Evolutionary conservation across 2,329 filamentous ascomycete species (phyloP).

Genomic region (Ceratocystiopsis sp.): DNA sequence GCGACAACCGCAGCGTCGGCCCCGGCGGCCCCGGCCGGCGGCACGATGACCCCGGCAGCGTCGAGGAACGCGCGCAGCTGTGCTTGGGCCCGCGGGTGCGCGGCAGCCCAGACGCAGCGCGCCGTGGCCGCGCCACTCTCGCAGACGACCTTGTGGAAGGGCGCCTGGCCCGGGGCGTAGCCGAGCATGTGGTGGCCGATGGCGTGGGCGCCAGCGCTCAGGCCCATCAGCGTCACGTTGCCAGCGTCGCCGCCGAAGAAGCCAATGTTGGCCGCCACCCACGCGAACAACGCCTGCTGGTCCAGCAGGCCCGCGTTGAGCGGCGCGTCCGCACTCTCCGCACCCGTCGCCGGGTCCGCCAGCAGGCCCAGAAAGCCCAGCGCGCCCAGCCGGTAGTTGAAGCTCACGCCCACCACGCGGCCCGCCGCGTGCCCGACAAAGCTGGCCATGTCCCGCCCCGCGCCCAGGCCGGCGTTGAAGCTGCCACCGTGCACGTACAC

Average conservation of each 20-base stretch:
- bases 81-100: constrained; percentile 37
- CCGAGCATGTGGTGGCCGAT: constrained; percentile 51
- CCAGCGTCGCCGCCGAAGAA: constrained; percentile 37
- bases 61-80: constrained; percentile 38
- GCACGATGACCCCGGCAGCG: constrained; percentile 27
- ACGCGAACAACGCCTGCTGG: constrained; percentile 34
- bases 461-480: constrained; percentile 37
- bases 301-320: constrained; percentile 50
- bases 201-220: constrained; percentile 46
- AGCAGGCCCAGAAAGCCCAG: constrained; percentile 46
- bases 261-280: constrained; percentile 29
- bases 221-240: constrained; percentile 43
- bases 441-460: constrained; percentile 41
- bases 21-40: background rate
- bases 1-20: constrained; percentile 27
- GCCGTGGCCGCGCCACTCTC: constrained; percentile 41
- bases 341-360: constrained; percentile 12
- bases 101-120: constrained; percentile 32
- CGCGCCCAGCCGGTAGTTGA: constrained; percentile 47
- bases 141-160: constrained; percentile 36
- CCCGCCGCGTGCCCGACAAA: constrained; percentile 38
- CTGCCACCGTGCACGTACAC: constrained; percentile 47
- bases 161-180: constrained; percentile 20
- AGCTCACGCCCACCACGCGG: constrained; percentile 39
- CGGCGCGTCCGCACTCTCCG: constrained; percentile 31